These are phyloP conservation scores for Microstegium vimineum DNA, from an alignment of 176 grass and related monocot species.

Conservation along the genomic window DNA sequence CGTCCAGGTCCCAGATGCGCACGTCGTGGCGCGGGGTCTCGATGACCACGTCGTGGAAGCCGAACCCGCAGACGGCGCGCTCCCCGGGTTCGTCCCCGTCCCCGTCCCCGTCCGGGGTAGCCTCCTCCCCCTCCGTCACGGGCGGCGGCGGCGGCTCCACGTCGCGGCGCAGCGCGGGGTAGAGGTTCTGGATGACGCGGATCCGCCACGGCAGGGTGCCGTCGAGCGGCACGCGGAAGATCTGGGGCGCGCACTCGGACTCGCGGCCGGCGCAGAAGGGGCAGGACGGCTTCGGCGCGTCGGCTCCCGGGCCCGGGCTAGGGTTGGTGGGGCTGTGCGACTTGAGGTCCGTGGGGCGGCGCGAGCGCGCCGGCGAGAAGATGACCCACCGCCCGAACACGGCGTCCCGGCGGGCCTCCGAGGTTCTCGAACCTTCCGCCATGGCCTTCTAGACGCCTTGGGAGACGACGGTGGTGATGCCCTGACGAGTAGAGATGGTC, in stretches of 20 bases:
- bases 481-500: neutral
- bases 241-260: slow-evolving; percentile 86
- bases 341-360: slow-evolving; percentile 93
- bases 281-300: slow-evolving; percentile 45
- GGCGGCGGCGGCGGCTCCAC: slow-evolving; percentile 36
- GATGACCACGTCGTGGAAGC: slow-evolving; percentile 97
- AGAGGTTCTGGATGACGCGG: slow-evolving; percentile 94
- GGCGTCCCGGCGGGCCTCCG: slow-evolving; percentile 60
- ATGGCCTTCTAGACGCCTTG: neutral
- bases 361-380: slow-evolving; percentile 73
- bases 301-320: slow-evolving; percentile 12
- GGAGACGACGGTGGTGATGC: neutral
- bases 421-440: slow-evolving; percentile 38
- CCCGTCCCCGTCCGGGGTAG: neutral
- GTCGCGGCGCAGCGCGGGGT: slow-evolving; percentile 79
- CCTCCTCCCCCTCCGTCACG: neutral
- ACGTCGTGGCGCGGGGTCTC: slow-evolving; percentile 86
- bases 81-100: slow-evolving; percentile 2
- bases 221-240: slow-evolving; percentile 63
- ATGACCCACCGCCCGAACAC: slow-evolving; percentile 86
- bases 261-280: slow-evolving; percentile 93
- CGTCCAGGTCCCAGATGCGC: slow-evolving; percentile 59
- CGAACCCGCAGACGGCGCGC: slow-evolving; percentile 52
- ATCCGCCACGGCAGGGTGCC: slow-evolving; percentile 53
- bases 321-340: slow-evolving; percentile 45